phyloP scores from a whole-genome alignment of 164 flowering plant species.

The Tinospora cordifolia region DNA sequence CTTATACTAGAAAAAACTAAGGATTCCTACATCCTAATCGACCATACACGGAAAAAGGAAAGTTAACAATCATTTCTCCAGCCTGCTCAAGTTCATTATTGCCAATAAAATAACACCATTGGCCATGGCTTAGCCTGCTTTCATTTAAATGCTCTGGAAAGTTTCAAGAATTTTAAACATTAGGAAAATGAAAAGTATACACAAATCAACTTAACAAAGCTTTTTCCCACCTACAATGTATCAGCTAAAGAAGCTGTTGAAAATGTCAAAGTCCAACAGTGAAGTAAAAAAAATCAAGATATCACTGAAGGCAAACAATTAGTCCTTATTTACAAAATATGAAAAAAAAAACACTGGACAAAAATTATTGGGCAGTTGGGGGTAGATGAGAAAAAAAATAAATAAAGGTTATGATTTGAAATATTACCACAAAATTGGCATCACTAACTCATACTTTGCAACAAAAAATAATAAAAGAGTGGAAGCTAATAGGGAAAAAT shows the following conservation, averaged over 20 bases:
- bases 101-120: too few relatives aligned
- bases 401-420: neutral
- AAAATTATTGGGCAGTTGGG: neutral
- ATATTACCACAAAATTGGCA: neutral
- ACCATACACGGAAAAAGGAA: neutral
- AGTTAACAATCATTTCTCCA: neutral
- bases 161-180: neutral
- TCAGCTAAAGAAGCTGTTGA: too few relatives aligned
- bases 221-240: too few relatives aligned
- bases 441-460: constrained; percentile 11
- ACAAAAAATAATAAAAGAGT: neutral
- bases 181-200: neutral
- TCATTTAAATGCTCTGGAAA: neutral
- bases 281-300: too few relatives aligned
- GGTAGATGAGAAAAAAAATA: neutral
- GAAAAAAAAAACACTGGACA: neutral
- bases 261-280: neutral
- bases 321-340: neutral
- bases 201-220: too few relatives aligned
- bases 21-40: neutral
- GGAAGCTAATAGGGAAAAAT: neutral
- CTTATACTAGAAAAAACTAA: neutral
- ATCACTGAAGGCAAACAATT: neutral
- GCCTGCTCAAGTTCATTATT: neutral
- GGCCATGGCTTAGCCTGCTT: too few relatives aligned